Percentiles rank a stretch among this genome's conserved stretches.
Evolutionary conservation across 345 rosid species (phyloP).

Genomic region (Firmiana major): DNA sequence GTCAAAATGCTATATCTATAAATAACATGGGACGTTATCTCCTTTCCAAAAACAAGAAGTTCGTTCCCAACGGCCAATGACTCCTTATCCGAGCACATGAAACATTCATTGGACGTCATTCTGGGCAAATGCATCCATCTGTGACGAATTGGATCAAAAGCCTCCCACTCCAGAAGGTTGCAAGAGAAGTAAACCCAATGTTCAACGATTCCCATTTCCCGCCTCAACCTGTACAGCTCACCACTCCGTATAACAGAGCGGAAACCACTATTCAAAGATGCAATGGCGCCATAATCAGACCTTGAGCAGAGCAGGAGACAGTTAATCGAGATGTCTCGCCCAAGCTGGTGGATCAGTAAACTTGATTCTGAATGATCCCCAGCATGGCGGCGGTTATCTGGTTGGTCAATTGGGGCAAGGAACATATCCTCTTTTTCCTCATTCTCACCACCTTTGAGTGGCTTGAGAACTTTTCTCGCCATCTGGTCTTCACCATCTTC

Average conservation of each 20-base stretch:
- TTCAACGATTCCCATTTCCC: conserved; percentile 42
- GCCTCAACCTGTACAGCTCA: conserved; percentile 49
- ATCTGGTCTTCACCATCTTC: conserved; percentile 23
- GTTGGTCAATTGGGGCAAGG: conserved; percentile 7
- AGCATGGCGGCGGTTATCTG: conserved; percentile 6
- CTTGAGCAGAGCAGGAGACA: conserved; percentile 65
- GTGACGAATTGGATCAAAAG: conserved; percentile 54
- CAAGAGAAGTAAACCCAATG: conserved; percentile 86
- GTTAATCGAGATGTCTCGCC: conserved; percentile 55
- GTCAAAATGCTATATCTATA: conserved; percentile 50
- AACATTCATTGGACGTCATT: conserved; percentile 50
- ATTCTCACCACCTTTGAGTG: conserved; percentile 1
- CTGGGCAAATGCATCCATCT: conserved; percentile 70
- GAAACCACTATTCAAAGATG: conserved; percentile 39
- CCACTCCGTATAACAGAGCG: conserved; percentile 41
- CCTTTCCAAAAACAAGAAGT: conserved; percentile 64
- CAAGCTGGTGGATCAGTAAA: conserved; percentile 52
- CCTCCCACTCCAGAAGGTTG: conserved; percentile 66
- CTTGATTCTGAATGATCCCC: conserved; percentile 37
- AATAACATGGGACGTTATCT: conserved; percentile 37
- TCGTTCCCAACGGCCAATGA: conserved; percentile 63
- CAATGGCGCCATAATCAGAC: conserved; percentile 50
- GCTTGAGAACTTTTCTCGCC: conserved; percentile 31
- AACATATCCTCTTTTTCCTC: conserved; percentile 9
- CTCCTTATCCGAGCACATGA: conserved; percentile 58